Evolutionary conservation across 2,329 filamentous ascomycete genomes (phyloP).

Genomic region (Waltergamsia citrina): DNA sequence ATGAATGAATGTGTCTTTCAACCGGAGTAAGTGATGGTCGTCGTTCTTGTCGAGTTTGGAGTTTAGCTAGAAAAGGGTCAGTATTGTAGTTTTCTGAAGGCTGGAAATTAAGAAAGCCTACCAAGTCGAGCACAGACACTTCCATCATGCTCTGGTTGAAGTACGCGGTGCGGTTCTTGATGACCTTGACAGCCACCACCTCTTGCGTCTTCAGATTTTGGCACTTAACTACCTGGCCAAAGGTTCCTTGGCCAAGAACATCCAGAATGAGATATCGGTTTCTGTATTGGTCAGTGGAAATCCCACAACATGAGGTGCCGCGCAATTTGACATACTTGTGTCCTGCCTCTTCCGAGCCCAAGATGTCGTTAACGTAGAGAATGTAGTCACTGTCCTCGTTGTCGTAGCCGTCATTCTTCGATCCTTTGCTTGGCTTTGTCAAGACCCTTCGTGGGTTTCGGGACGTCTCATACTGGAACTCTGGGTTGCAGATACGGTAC

Average conservation of each 20-base stretch:
- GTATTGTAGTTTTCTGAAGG: slow-evolving; percentile 7
- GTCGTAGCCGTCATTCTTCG: slow-evolving; percentile 97
- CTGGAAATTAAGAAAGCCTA: slow-evolving; percentile 26
- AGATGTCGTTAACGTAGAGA: slow-evolving; percentile 95
- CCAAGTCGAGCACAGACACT: slow-evolving; percentile 91
- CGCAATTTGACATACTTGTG: slow-evolving; percentile 64
- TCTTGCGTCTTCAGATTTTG: slow-evolving; percentile 98
- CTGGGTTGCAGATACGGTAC: slow-evolving; percentile 96
- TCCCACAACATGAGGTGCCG: neutral
- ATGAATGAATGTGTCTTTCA: slow-evolving; percentile 98
- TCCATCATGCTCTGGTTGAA: slow-evolving; percentile 99
- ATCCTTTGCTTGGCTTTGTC: slow-evolving; percentile 96
- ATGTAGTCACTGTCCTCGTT: slow-evolving; percentile 99
- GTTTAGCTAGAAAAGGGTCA: slow-evolving; percentile 53
- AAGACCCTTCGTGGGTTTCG: slow-evolving; percentile 90
- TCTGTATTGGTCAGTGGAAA: slow-evolving; percentile 29
- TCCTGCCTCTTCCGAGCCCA: slow-evolving; percentile 94
- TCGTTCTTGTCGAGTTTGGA: slow-evolving; percentile 99
- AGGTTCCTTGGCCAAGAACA: slow-evolving; percentile 93
- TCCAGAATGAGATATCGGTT: slow-evolving; percentile 96
- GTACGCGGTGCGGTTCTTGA: slow-evolving; percentile 98
- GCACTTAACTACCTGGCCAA: slow-evolving; percentile 97
- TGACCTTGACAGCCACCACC: slow-evolving; percentile 96
- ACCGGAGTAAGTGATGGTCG: slow-evolving; percentile 85
- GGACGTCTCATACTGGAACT: slow-evolving; percentile 98